phyloP scores from a whole-genome alignment of 2,329 filamentous ascomycete species.

The Fusarium sp. region DNA sequence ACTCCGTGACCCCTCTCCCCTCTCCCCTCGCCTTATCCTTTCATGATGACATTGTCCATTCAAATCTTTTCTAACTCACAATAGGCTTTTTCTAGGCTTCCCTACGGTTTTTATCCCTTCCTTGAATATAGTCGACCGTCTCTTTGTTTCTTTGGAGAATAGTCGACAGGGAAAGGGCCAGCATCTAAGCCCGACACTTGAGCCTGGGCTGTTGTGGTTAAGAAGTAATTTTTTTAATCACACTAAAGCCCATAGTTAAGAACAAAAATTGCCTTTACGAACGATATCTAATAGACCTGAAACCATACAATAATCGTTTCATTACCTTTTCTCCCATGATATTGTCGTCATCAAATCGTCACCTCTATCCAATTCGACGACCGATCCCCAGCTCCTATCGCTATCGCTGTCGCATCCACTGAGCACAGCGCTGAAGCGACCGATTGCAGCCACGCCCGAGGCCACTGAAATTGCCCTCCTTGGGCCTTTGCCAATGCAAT shows the following conservation, averaged over 20 bases:
- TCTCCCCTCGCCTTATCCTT: conserved; percentile 13
- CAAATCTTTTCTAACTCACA: background rate
- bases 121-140: background rate
- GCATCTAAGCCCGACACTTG: background rate
- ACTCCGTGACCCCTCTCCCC: conserved; percentile 20
- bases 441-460: conserved; percentile 18
- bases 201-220: background rate
- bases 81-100: background rate
- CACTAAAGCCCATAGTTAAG: background rate
- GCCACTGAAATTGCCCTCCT: conserved; percentile 25
- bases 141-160: conserved; percentile 5
- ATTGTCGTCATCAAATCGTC: conserved; percentile 10
- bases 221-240: conserved; percentile 1
- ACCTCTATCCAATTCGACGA: conserved; percentile 14
- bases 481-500: conserved; percentile 48
- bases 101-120: background rate
- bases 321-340: conserved; percentile 11
- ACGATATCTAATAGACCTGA: background rate
- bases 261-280: conserved; percentile 10
- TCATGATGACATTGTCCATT: background rate
- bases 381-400: conserved; percentile 1
- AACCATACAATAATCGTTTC: background rate
- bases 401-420: conserved; percentile 21
- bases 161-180: background rate
- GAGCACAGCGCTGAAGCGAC: conserved; percentile 15